phyloP scores from a whole-genome alignment of 768 basidiomycete genomes.

The Termitomyces sp. region DNA sequence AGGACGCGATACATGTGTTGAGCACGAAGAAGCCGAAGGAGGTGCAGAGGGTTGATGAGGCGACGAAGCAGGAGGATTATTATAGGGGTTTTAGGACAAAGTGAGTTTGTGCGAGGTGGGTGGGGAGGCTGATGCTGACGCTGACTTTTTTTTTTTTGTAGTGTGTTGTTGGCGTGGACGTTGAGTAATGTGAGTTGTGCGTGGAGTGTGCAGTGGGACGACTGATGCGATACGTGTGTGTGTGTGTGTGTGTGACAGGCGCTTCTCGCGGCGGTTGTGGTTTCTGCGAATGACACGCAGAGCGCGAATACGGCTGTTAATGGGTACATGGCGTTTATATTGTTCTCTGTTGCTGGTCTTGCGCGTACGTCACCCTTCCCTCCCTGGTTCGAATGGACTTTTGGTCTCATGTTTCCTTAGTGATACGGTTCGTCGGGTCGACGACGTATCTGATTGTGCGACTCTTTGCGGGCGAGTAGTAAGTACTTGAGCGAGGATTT shows the following conservation, averaged over 20 bases:
- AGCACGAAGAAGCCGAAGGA: constrained; percentile 72
- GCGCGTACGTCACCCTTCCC: constrained; percentile 59
- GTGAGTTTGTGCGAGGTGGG: constrained; percentile 41
- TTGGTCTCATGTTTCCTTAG: constrained; percentile 29
- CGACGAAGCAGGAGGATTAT: constrained; percentile 77
- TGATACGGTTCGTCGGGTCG: constrained; percentile 80
- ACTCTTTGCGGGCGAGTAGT: constrained; percentile 88
- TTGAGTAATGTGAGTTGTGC: constrained; percentile 61
- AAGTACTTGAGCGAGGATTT: too few species aligned
- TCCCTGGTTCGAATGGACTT: background rate
- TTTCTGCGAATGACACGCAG: constrained; percentile 49
- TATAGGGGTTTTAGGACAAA: constrained; percentile 90
- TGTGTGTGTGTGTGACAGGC: constrained; percentile 45
- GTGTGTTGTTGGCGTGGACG: constrained; percentile 75
- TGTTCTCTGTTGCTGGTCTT: constrained; percentile 84
- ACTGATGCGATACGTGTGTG: too few species aligned
- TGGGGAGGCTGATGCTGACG: too few species aligned
- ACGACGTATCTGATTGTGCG: constrained; percentile 80
- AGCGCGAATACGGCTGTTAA: constrained; percentile 54
- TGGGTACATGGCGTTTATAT: constrained; percentile 85
- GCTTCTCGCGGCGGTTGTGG: constrained; percentile 68
- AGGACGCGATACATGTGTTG: constrained; percentile 84
- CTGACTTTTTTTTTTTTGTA: constrained; percentile 8
- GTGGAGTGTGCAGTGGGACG: background rate
- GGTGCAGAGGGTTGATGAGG: constrained; percentile 53